Conservation (phyloP, 2,329 filamentous ascomycete genomes). For the Fusarium circinatum region DNA sequence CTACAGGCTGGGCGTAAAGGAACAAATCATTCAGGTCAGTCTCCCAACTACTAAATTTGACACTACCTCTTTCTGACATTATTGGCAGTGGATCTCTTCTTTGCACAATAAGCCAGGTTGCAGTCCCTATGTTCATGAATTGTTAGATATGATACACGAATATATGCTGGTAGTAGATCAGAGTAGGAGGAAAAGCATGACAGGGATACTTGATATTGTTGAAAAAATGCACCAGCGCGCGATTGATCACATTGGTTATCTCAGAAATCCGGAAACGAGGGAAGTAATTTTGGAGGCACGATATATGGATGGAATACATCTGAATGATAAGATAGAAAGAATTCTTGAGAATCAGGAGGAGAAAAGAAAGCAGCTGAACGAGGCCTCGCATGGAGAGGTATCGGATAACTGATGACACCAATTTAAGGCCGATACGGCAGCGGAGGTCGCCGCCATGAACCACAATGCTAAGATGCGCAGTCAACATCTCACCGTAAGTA, state of each 20-base stretch:
- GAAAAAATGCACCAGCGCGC: not conserved
- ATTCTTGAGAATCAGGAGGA: not conserved
- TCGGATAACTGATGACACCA: no score
- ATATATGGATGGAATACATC: not conserved
- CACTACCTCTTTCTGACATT: not conserved
- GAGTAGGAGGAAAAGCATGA: not conserved
- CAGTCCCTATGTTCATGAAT: not conserved
- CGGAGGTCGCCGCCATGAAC: not conserved
- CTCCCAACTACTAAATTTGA: not conserved
- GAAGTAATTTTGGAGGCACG: not conserved
- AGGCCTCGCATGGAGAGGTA: not conserved
- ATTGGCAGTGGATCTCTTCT: not conserved
- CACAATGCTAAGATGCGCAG: not conserved
- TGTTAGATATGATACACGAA: not conserved
- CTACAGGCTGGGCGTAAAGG: not conserved
- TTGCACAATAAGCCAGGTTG: not conserved
- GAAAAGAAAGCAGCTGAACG: not conserved
- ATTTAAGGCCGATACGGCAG: no score
- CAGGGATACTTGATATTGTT: accelerated
- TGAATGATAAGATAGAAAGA: not conserved
- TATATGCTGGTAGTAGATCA: not conserved
- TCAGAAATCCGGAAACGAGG: accelerated
- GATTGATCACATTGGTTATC: not conserved
- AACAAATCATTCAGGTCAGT: not conserved
- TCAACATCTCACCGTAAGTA: not conserved